Conservation (phyloP, 2,329 filamentous ascomycete genomes). For the Fusarium albidum region DNA sequence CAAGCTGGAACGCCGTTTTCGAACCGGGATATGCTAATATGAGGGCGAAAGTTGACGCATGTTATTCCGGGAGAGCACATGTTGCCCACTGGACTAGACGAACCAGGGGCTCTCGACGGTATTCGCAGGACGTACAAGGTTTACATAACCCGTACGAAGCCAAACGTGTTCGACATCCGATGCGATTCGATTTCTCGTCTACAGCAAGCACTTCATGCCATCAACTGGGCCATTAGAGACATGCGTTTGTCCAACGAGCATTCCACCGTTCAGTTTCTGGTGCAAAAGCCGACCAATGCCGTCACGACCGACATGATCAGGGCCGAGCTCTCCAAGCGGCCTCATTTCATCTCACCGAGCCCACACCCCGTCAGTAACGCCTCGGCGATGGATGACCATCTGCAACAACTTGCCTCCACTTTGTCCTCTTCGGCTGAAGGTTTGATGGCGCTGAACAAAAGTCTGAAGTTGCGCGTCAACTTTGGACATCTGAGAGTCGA, state of each 20-base stretch:
- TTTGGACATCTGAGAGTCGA: conserved; percentile 44
- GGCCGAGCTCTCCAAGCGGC: conserved; percentile 37
- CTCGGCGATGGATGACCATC: conserved; percentile 25
- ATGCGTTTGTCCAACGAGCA: conserved; percentile 41
- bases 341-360: conserved; percentile 23
- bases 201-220: conserved; percentile 38
- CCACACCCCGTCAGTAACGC: neutral
- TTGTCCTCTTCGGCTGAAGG: conserved; percentile 35
- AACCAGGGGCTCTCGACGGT: conserved; percentile 35
- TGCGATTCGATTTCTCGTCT: conserved; percentile 36
- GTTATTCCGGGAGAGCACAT: conserved; percentile 43
- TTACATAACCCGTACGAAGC: conserved; percentile 42
- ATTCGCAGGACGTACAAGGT: conserved; percentile 42
- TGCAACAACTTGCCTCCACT: conserved; percentile 29
- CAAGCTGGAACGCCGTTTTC: neutral
- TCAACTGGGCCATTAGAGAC: conserved; percentile 46
- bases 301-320: conserved; percentile 25
- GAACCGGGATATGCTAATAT: neutral
- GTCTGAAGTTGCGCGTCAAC: conserved; percentile 43
- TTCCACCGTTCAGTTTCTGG: conserved; percentile 37
- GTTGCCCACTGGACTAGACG: conserved; percentile 38
- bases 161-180: conserved; percentile 40
- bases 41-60: conserved; percentile 24
- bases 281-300: conserved; percentile 37
- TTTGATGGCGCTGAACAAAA: conserved; percentile 36